These are phyloP conservation scores for Suillus ampliporus DNA, from an alignment of 768 basidiomycete species.

Conservation along the genomic window DNA sequence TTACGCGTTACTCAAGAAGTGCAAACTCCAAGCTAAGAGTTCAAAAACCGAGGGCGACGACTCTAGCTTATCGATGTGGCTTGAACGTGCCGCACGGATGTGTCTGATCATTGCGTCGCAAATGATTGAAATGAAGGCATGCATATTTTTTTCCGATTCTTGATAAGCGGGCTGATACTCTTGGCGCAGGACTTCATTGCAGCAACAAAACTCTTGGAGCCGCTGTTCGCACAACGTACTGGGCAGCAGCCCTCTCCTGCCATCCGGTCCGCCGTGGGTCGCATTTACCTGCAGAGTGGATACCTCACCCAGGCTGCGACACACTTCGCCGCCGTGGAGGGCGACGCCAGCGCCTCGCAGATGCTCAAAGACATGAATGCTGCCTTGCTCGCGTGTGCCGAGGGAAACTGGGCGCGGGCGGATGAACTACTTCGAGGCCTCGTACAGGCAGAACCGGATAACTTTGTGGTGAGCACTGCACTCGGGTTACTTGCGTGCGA, in stretches of 20 bases:
- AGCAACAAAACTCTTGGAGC: constrained; percentile 69
- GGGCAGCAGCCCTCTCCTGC: constrained; percentile 47
- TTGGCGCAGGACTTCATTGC: constrained; percentile 67
- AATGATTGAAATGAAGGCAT: constrained; percentile 83
- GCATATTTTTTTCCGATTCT: constrained; percentile 13
- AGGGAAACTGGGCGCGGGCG: constrained; percentile 72
- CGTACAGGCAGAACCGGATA: constrained; percentile 59
- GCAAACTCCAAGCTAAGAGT: constrained; percentile 42
- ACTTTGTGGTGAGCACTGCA: constrained; percentile 55
- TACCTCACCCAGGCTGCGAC: constrained; percentile 61
- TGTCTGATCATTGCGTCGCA: constrained; percentile 82
- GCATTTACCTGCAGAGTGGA: constrained; percentile 78
- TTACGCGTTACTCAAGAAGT: constrained; percentile 62
- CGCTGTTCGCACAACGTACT: constrained; percentile 56
- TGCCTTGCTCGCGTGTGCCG: constrained; percentile 67
- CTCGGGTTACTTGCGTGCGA: constrained; percentile 1
- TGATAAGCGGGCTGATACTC: constrained; percentile 8
- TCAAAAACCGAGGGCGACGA: constrained; percentile 10
- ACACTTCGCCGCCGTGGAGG: constrained; percentile 52
- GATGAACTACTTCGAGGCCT: constrained; percentile 48
- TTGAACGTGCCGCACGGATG: constrained; percentile 78
- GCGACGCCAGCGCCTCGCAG: constrained; percentile 49
- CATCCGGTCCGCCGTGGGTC: constrained; percentile 71
- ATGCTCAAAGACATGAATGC: constrained; percentile 64
- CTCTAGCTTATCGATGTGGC: constrained; percentile 73